phyloP scores from a whole-genome alignment of 1,139 yeast species.

The Blastobotrys indianensis region DNA sequence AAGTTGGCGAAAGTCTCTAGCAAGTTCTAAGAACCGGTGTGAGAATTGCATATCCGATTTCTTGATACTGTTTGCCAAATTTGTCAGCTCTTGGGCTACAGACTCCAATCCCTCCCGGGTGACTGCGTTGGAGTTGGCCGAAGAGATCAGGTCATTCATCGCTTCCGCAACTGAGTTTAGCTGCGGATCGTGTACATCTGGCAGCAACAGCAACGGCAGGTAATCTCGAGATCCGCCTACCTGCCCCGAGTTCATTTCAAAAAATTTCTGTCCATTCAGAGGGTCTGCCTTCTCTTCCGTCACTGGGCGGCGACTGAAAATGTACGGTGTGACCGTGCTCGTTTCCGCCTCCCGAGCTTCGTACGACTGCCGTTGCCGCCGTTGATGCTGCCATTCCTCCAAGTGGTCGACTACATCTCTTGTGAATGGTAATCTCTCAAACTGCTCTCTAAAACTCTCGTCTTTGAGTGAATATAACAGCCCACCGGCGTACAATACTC shows the following conservation, averaged over 20 bases:
- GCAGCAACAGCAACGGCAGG: conserved; percentile 27
- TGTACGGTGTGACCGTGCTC: conserved; percentile 18
- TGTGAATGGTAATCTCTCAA: conserved; percentile 25
- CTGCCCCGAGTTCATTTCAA: conserved; percentile 27
- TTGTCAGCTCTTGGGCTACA: conserved; percentile 19
- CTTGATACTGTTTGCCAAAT: conserved; percentile 19
- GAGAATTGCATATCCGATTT: conserved; percentile 2
- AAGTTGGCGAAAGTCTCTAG: too few relatives aligned
- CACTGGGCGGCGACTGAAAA: conserved; percentile 12
- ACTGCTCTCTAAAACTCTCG: conserved; percentile 14
- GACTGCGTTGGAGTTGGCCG: conserved; percentile 27
- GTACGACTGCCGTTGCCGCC: conserved; percentile 18
- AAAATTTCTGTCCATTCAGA: conserved; percentile 25
- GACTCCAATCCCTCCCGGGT: conserved; percentile 21
- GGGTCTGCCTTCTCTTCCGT: conserved; percentile 23
- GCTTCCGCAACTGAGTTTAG: conserved; percentile 26
- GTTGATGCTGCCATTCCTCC: conserved; percentile 25
- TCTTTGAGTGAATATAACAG: conserved; percentile 9
- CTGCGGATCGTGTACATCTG: conserved; percentile 25
- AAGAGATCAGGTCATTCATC: conserved; percentile 27
- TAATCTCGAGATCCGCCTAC: conserved; percentile 25
- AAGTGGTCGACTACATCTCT: conserved; percentile 22
- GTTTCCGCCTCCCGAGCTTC: conserved; percentile 12
- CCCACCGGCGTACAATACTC: conserved; percentile 3
- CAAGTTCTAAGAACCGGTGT: too few relatives aligned